A percentile compares a stretch with the other conserved stretches of the same genome.
phyloP scores from a whole-genome alignment of 2,329 filamentous ascomycete genomes.

The Trichoderma arundinaceum region DNA sequence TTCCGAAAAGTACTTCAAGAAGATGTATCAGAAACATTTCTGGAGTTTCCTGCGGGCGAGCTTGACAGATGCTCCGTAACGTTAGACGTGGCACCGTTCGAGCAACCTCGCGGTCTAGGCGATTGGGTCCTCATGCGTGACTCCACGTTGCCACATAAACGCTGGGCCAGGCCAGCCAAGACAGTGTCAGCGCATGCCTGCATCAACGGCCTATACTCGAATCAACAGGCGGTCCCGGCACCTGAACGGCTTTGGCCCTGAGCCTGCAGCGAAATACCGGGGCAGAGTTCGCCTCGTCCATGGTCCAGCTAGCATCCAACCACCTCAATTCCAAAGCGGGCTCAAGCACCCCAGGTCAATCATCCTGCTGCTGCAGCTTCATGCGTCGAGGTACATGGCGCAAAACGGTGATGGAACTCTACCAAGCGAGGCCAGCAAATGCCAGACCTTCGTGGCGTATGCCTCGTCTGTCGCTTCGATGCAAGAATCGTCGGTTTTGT shows the following conservation, averaged over 20 bases:
- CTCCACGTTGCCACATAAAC: slow-evolving; percentile 22
- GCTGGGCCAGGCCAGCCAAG: slow-evolving; percentile 6
- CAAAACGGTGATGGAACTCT: slow-evolving; percentile 24
- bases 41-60: slow-evolving; percentile 19
- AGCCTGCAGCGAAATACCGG: neutral
- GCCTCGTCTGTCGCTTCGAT: slow-evolving; percentile 18
- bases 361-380: slow-evolving; percentile 5
- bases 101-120: slow-evolving; percentile 21
- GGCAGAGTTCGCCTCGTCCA: slow-evolving; percentile 9
- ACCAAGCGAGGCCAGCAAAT: slow-evolving; percentile 22
- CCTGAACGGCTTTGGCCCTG: neutral
- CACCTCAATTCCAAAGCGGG: slow-evolving; percentile 13
- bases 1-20: neutral
- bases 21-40: slow-evolving; percentile 26
- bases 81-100: slow-evolving; percentile 32
- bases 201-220: neutral
- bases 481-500: slow-evolving; percentile 4
- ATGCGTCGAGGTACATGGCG: slow-evolving; percentile 2
- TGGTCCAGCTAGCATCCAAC: slow-evolving; percentile 3
- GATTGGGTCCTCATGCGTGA: slow-evolving; percentile 31
- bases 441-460: slow-evolving; percentile 21
- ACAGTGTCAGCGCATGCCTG: slow-evolving; percentile 15
- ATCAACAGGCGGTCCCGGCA: slow-evolving; percentile 2
- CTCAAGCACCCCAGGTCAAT: neutral
- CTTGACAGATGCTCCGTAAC: slow-evolving; percentile 24